A percentile compares a stretch with the other conserved stretches of the same genome.
Conservation (phyloP, 2,329 filamentous ascomycete genomes). For the Venturia carpophila region DNA sequence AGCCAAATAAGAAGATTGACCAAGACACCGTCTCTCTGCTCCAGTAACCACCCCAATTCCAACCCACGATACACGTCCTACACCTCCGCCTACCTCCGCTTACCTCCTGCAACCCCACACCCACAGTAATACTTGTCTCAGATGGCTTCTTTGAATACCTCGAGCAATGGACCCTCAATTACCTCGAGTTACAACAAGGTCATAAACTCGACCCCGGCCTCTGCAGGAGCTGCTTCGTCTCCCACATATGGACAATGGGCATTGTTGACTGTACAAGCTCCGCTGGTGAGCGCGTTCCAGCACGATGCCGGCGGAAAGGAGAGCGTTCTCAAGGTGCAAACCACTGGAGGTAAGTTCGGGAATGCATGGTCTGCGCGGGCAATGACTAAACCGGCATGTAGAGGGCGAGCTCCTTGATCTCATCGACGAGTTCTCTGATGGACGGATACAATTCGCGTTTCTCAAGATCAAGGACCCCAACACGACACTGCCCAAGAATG, state of each 20-base stretch:
- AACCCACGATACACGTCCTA: background rate
- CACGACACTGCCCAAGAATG: slow-evolving; percentile 77
- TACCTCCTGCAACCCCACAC: background rate
- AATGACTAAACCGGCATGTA: slow-evolving; percentile 29
- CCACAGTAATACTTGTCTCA: background rate
- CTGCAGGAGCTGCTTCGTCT: slow-evolving; percentile 54
- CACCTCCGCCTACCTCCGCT: background rate
- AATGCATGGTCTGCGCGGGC: slow-evolving; percentile 2
- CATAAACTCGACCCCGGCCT: slow-evolving; percentile 52
- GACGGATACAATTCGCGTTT: slow-evolving; percentile 92
- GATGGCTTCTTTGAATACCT: slow-evolving; percentile 57
- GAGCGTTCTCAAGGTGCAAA: slow-evolving; percentile 90
- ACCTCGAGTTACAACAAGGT: slow-evolving; percentile 56
- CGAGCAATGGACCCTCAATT: slow-evolving; percentile 47
- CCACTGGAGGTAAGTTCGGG: slow-evolving; percentile 62
- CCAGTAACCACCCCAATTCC: background rate
- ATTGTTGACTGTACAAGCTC: slow-evolving; percentile 85
- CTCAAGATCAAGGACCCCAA: slow-evolving; percentile 96
- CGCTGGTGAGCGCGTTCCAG: slow-evolving; percentile 88
- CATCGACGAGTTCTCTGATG: slow-evolving; percentile 93
- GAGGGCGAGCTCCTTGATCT: slow-evolving; percentile 87
- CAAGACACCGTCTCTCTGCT: background rate
- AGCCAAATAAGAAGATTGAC: background rate
- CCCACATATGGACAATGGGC: slow-evolving; percentile 89
- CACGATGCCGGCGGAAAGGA: slow-evolving; percentile 70